Percentiles rank a stretch among this genome's conserved stretches.
phyloP scores from a whole-genome alignment of 306 rosid species.

The Herpetospermum pedunculosum region DNA sequence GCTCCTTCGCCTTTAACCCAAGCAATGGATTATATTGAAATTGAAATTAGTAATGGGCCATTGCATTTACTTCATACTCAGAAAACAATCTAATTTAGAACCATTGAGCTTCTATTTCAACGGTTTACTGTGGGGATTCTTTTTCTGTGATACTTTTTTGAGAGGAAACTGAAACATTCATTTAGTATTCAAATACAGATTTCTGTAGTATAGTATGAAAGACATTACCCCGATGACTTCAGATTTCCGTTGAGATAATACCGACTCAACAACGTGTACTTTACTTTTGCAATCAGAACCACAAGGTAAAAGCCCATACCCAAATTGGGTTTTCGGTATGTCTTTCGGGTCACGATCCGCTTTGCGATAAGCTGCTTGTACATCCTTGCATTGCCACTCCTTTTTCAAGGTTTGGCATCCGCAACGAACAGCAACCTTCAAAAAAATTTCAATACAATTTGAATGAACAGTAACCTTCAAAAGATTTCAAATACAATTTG shows the following conservation, averaged over 20 bases:
- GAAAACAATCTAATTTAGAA: background rate
- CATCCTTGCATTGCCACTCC: slow-evolving; percentile 79
- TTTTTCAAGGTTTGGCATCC: slow-evolving; percentile 84
- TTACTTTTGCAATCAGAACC: slow-evolving; percentile 64
- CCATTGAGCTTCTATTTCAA: background rate
- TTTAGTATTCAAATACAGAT: background rate
- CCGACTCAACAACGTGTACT: slow-evolving; percentile 56
- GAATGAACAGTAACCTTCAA: slow-evolving; percentile 46
- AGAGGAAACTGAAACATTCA: background rate
- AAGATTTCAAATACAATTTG: slow-evolving; percentile 18
- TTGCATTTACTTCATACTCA: background rate
- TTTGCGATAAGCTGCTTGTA: slow-evolving; percentile 57
- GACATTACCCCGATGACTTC: slow-evolving; percentile 54
- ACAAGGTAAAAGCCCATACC: slow-evolving; percentile 70
- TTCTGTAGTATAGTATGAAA: background rate
- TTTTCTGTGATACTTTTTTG: background rate
- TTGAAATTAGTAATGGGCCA: background rate
- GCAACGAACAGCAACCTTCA: slow-evolving; percentile 75
- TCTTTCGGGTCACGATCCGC: slow-evolving; percentile 46
- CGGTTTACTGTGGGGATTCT: background rate
- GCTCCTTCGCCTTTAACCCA: slow-evolving; percentile 49
- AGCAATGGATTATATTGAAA: background rate
- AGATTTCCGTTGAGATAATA: slow-evolving; percentile 58
- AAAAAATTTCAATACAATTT: slow-evolving; percentile 18
- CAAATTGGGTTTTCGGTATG: slow-evolving; percentile 60